Evolutionary conservation across 305 asterid species (phyloP).

Genomic region (Solanum hybrid): DNA sequence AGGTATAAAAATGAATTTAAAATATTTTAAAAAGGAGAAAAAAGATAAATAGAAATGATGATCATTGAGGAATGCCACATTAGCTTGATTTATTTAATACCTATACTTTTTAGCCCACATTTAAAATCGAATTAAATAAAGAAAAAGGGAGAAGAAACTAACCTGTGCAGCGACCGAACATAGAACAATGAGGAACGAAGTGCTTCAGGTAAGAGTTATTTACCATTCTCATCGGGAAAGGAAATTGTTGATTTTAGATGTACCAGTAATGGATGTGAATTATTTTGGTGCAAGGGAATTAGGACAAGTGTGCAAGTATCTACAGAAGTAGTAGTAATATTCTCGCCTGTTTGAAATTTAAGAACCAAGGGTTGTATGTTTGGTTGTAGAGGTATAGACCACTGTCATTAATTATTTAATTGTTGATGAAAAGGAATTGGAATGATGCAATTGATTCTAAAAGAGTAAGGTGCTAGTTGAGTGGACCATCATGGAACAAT

Average conservation of each 20-base stretch:
- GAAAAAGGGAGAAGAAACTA: background rate
- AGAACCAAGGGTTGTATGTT: background rate
- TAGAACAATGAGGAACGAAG: background rate
- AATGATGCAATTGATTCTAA: background rate
- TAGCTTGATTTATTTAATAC: background rate
- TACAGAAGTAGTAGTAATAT: background rate
- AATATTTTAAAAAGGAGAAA: too few relatives aligned
- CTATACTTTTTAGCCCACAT: background rate
- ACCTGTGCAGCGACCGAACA: background rate
- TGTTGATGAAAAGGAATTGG: background rate
- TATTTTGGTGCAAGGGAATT: background rate
- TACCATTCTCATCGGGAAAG: too few relatives aligned
- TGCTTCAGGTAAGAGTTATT: too few relatives aligned
- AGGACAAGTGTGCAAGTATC: background rate
- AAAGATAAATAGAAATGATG: too few relatives aligned
- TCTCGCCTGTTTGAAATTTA: background rate
- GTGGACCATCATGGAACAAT: background rate
- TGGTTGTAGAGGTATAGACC: background rate
- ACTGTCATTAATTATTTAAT: background rate
- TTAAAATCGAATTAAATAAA: too few relatives aligned
- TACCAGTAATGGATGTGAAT: background rate
- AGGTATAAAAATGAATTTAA: too few relatives aligned
- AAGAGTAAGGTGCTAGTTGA: background rate
- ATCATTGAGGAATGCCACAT: too few relatives aligned
- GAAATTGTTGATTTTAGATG: too few relatives aligned